Base-by-base conservation (phyloP, 495 filamentous ascomycete genomes). In the Aspergillus haitiensis region DNA sequence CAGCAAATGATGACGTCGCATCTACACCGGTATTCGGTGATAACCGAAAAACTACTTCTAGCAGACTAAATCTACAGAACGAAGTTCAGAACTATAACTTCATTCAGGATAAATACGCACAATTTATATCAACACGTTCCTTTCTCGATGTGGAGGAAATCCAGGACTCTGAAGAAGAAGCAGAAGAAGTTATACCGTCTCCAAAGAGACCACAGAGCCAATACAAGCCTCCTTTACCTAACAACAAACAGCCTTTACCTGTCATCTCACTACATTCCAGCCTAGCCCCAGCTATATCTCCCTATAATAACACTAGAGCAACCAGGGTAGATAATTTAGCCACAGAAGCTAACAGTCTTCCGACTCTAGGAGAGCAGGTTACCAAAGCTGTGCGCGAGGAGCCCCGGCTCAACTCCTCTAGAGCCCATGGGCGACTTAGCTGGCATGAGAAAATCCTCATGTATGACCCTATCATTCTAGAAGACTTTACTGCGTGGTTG, bases 391-490 rank as follows among this genome's bases (percentile, higher is more conserved):
- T 96, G 73, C 60, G 80, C 76, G 33, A 82, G 65, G 57, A 83
- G 78, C 13, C 81, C 68, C 44, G 75, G 82, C 66, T 77, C 72
- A 6, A 56, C 31, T 39, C 60, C 13, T 60, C 34, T 16, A 45
- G 47, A 16, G 46, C 63, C 35, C 60, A 61, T 21, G 60, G 56
- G 59, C 31, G 70, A 75, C 35, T 85, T 10, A 90, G 81, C 7
- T 97, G 90, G 88, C 78, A 95, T 55, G 88, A 97, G 76, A 93
- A 92, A 71, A 97, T 98, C 48, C 79, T 98, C 15, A 86, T 97
- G 74, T 98, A 93, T 69, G 93, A 98, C 62, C 92, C 95, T 0
- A 88, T 98, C 40, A 79, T 94, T 0, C 68, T 97, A 1, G 94
- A 98, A 71, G 94, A 97, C 56, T 75, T 98, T 8, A 80, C 92